Evolutionary conservation across 805 yeast genomes (phyloP).

Genomic region (Wickerhamomyces rabaulensis): DNA sequence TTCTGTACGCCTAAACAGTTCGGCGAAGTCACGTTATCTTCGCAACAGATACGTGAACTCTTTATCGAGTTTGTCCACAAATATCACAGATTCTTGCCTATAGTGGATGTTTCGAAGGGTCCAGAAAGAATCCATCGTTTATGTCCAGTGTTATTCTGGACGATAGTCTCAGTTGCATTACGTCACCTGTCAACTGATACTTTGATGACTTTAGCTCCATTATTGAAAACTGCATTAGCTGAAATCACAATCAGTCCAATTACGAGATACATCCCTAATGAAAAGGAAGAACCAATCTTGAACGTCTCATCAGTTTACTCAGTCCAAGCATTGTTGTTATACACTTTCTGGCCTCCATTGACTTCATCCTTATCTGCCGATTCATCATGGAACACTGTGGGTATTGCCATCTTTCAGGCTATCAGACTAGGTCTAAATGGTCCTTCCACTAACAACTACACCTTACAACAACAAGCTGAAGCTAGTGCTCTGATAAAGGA

Average conservation of each 20-base stretch:
- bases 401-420: conserved; percentile 90
- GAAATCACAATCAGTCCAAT: conserved; percentile 90
- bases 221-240: conserved; percentile 71
- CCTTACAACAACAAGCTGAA: conserved; percentile 33
- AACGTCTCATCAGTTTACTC: conserved; percentile 90
- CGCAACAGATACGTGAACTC: conserved; percentile 56
- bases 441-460: conserved; percentile 51
- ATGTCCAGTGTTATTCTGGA: conserved; percentile 93
- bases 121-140: conserved; percentile 74
- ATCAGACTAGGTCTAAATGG: conserved; percentile 86
- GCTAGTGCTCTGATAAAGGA: conserved; percentile 48
- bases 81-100: conserved; percentile 84
- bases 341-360: conserved; percentile 94
- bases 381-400: conserved; percentile 92
- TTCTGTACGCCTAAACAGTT: conserved; percentile 63
- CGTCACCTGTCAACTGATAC: conserved; percentile 49
- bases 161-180: conserved; percentile 77
- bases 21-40: conserved; percentile 59
- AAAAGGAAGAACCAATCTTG: conserved; percentile 72
- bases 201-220: conserved; percentile 57
- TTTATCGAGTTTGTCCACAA: conserved; percentile 65
- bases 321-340: conserved; percentile 85
- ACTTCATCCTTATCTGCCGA: conserved; percentile 94
- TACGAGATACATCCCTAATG: conserved; percentile 74
- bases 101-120: conserved; percentile 76